These are phyloP conservation scores for Penicillium flavigenum DNA, from an alignment of 495 filamentous ascomycete genomes.

Conservation along the genomic window DNA sequence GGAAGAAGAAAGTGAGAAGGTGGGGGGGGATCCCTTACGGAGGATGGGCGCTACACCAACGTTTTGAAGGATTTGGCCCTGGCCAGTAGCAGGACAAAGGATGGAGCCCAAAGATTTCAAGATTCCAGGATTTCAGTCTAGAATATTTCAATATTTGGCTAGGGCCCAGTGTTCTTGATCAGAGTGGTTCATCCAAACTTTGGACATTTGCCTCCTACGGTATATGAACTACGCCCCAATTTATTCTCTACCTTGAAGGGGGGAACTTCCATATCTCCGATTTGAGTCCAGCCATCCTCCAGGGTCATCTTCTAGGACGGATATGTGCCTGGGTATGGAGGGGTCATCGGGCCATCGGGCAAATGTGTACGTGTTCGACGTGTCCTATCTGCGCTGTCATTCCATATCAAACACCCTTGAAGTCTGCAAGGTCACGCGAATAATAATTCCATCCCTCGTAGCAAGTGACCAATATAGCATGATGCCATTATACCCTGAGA, in stretches of 20 bases:
- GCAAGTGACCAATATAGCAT: not conserved
- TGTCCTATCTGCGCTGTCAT: constrained; percentile 7
- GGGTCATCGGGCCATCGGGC: not conserved
- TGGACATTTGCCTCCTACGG: constrained; percentile 7
- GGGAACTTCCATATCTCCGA: not conserved
- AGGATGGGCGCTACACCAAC: constrained; percentile 15
- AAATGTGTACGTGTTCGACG: constrained; percentile 4
- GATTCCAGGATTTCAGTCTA: not conserved
- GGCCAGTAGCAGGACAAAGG: not conserved
- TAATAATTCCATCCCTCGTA: not conserved
- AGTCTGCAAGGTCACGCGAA: constrained; percentile 1
- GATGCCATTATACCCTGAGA: constrained; percentile 9
- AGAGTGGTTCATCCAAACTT: constrained; percentile 16
- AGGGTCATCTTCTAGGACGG: not conserved
- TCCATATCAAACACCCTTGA: not conserved
- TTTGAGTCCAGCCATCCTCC: not conserved
- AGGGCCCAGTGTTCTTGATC: not conserved
- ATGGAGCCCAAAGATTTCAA: not conserved
- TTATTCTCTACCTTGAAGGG: not conserved
- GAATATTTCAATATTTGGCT: not conserved
- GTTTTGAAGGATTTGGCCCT: not conserved
- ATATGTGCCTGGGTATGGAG: constrained; percentile 19
- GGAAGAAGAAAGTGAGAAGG: constrained; percentile 15
- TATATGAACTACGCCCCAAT: not conserved
- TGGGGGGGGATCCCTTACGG: constrained; percentile 19